These are phyloP conservation scores for Syncephalis fuscata DNA, from an alignment of 371 early-diverging fungal species.

Conservation along the genomic window DNA sequence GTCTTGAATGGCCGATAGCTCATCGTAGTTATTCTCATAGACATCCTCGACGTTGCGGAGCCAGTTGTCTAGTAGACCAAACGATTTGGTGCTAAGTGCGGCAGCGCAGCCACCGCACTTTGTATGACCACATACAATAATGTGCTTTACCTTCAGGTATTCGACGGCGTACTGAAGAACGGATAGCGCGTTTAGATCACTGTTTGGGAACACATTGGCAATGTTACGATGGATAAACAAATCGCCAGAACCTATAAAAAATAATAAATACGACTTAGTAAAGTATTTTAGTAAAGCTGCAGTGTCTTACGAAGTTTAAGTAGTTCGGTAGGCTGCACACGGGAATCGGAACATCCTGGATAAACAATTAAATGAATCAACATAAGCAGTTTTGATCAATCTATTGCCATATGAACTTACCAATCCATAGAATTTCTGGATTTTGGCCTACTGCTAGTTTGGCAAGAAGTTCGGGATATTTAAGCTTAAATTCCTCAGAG, in stretches of 20 bases:
- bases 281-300: not conserved
- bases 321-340: constrained; percentile 49
- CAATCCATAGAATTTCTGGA: constrained; percentile 88
- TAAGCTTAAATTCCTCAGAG: not conserved
- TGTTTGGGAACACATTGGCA: constrained; percentile 69
- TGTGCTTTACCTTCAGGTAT: constrained; percentile 74
- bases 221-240: constrained; percentile 93
- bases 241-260: constrained; percentile 49
- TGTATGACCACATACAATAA: constrained; percentile 88
- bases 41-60: constrained; percentile 61
- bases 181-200: constrained; percentile 66
- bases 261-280: no score
- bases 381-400: no score
- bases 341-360: constrained; percentile 72
- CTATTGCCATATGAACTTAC: no score
- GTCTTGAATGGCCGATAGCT: constrained; percentile 23
- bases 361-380: not conserved
- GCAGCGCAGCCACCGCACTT: constrained; percentile 78
- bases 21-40: constrained; percentile 29
- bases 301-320: constrained; percentile 3
- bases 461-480: constrained; percentile 29
- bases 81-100: constrained; percentile 35
- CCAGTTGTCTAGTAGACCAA: constrained; percentile 77
- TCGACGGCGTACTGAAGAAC: constrained; percentile 89
- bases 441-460: constrained; percentile 47